phyloP scores from a whole-genome alignment of 108 stramenopile genomes.

The Nitzschia sp. region DNA sequence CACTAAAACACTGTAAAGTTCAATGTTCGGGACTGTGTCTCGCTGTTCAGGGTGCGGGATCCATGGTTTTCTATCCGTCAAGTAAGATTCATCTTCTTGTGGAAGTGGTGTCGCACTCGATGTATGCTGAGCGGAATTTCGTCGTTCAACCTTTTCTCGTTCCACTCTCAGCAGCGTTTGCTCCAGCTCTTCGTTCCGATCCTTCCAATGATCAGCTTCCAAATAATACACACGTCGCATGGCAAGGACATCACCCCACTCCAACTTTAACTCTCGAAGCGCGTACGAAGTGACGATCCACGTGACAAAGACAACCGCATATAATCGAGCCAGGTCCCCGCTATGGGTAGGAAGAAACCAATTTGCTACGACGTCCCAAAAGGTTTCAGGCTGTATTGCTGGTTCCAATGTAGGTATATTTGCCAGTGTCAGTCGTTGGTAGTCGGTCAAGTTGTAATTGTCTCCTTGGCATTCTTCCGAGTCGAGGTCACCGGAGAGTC shows the following conservation, averaged over 20 bases:
- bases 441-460: constrained; percentile 69
- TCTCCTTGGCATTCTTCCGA: constrained; percentile 6
- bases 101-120: constrained; percentile 9
- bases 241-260: constrained; percentile 77
- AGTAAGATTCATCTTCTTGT: constrained; percentile 14
- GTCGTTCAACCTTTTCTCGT: constrained; percentile 28
- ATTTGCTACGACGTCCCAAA: constrained; percentile 13
- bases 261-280: constrained; percentile 45
- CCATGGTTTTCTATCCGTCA: constrained; percentile 67
- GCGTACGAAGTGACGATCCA: constrained; percentile 67
- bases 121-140: neutral
- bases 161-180: constrained; percentile 42
- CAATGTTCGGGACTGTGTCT: constrained; percentile 83
- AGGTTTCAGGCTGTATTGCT: neutral
- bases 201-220: constrained; percentile 75
- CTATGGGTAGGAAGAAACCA: constrained; percentile 35
- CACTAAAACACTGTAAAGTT: constrained; percentile 80
- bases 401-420: constrained; percentile 47
- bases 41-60: constrained; percentile 82
- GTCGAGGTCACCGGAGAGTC: constrained; percentile 6
- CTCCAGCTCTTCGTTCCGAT: constrained; percentile 63
- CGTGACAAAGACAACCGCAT: constrained; percentile 51
- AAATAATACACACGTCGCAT: constrained; percentile 84
- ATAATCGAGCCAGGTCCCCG: constrained; percentile 51
- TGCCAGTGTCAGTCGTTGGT: constrained; percentile 73